Evolutionary conservation across 2,329 filamentous ascomycete genomes (phyloP), one percentile per base, ranked within the genome.

Genomic region (Trichoderma atrobrunneum): DNA sequence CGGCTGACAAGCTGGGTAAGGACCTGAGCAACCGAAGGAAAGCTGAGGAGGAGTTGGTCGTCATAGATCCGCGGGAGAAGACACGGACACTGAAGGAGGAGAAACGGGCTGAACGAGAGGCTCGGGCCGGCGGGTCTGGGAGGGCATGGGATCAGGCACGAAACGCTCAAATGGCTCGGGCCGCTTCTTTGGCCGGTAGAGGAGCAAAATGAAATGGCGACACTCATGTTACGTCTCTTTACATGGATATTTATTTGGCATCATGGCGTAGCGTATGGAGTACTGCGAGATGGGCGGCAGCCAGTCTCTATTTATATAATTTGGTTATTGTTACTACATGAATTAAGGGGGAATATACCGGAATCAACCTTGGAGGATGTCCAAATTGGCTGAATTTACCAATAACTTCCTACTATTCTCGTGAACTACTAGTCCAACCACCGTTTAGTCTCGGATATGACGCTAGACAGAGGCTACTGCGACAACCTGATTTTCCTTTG

Each of bases 51-150:
- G 93, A 98, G 77, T 81, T 97, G 57, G 89, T 97, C 60, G 94
- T 98, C 3, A 98, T 98, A 81, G 96, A 99, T 84, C 95, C 95
- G 1, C 85, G 93, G 71, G 93, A 95, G 80, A 94, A 93, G 80
- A 92, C 92, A 59, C 90, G 89, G 79, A 91, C 91, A 51, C 85
- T 97, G 51, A 87, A 89, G 78, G 88, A 91, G 73, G 88, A 89
- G 78, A 89, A 88, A 79, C 89, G 84, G 76, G 87, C 87, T 12
- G 86, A 88, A 74, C 86, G 87, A 73, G 90, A 89, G 39, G 84
- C 83, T 18, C 83, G 84, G 73, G 80, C 84, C 34, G 87, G 86
- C 14, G 87, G 85, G 26, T 85, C 84, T 57, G 85, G 87, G n/a
- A 84, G 87, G 72, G 85, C 86, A 43, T 89, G 89, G 88, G 88